Conservation (phyloP, 1,284 basidiomycete genomes). For the Boletus smithii region DNA sequence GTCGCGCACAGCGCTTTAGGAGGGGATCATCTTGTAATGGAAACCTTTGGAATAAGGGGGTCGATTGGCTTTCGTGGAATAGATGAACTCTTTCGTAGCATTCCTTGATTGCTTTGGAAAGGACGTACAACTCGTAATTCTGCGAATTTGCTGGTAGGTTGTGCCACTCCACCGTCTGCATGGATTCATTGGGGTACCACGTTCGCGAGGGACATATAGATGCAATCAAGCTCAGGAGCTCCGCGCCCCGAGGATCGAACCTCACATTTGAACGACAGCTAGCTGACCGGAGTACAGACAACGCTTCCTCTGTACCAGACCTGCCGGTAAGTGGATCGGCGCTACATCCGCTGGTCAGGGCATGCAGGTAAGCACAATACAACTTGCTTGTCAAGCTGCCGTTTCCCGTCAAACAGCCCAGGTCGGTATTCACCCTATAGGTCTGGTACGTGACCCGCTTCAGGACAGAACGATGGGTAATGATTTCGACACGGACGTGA, state of each 20-base stretch:
- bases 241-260: slow-evolving; percentile 29
- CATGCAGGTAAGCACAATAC: slow-evolving; percentile 45
- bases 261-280: slow-evolving; percentile 40
- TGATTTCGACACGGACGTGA: slow-evolving; percentile 28
- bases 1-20: slow-evolving; percentile 13
- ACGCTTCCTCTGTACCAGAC: slow-evolving; percentile 46
- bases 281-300: slow-evolving; percentile 38
- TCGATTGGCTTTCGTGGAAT: slow-evolving; percentile 3
- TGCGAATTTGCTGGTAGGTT: slow-evolving; percentile 29
- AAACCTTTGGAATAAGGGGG: slow-evolving; percentile 2
- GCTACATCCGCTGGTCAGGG: slow-evolving; percentile 39
- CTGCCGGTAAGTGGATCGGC: slow-evolving; percentile 45
- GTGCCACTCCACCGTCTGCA: slow-evolving; percentile 34
- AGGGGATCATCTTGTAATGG: slow-evolving; percentile 8
- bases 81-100: slow-evolving; percentile 26
- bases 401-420: slow-evolving; percentile 38
- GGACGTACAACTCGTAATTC: slow-evolving; percentile 31
- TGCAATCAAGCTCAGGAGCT: slow-evolving; percentile 36
- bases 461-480: slow-evolving; percentile 1
- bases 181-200: slow-evolving; percentile 37
- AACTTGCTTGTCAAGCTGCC: slow-evolving; percentile 34
- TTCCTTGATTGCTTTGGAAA: slow-evolving; percentile 31
- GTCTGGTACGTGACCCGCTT: slow-evolving; percentile 29
- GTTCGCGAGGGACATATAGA: slow-evolving; percentile 35
- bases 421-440: slow-evolving; percentile 39